Base-by-base conservation (phyloP, 2,329 filamentous ascomycete genomes). In the Aspergillus hiratsukae region DNA sequence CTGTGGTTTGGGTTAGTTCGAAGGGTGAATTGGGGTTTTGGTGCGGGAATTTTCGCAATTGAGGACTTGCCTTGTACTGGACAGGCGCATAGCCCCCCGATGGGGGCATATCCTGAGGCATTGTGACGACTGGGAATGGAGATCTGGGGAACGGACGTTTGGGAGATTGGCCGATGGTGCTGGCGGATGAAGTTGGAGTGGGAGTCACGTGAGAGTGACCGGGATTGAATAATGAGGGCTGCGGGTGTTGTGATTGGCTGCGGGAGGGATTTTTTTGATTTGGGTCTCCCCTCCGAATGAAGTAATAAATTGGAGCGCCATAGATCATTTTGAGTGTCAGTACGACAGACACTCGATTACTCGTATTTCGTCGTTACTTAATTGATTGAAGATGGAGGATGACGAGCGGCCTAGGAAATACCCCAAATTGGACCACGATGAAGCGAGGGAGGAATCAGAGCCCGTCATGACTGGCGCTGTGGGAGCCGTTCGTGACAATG, bases 41-140 rank as follows among this genome's bases (percentile, higher is more conserved):
- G 46, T 21, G 50, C 2, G 49, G 49, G 23, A 41, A 48, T 51
- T 54, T 54, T 43, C 49, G 48, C 11, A 10, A 43, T 49, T 58
- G 41, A 56, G 53, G 48, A 78, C 81, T 71, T 76, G 92, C 89
- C 86, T 96, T 96, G 83, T 97, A 99, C 80, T 99, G 94, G 65
- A 99, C 88, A 76, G 93, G 88, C 76, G 87, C 88, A 78, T 99
- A 99, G 83, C 94, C 94, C 81, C 93, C 94, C 72, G 79, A 76
- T 68, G 94, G 94, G 81, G 94, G 94, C 86, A 99, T 90, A 83
- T 99, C 94, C 84, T 97, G 92, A 81, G 89, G 87, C 93, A 97
- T 97, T 72, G 64, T 87, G 69, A 53, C 53, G 59, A 58, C 57
- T 59, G 55, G 53, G 56, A 60, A 54, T 51, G 54, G 55, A 58